Evolutionary conservation across 139 green algal genomes (phyloP).

Genomic region (Chlorella sorokiniana): DNA sequence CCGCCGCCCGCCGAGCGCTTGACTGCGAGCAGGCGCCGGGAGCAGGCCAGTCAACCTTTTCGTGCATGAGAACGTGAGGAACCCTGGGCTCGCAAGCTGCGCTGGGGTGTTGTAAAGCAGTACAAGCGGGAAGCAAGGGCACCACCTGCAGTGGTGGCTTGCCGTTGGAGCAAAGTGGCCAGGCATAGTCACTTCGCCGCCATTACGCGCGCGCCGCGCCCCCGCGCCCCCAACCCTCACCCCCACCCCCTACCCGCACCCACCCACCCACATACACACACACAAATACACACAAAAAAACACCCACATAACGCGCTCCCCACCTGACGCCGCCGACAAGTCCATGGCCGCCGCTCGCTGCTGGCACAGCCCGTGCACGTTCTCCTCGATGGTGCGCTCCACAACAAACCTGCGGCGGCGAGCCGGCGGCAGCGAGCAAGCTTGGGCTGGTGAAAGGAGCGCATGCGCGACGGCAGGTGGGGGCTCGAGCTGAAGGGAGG

Average conservation of each 20-base stretch:
- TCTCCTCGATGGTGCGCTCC: constrained; percentile 79
- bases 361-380: constrained; percentile 60
- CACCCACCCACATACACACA: background rate
- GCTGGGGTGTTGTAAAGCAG: no score
- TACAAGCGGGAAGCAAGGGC: no score
- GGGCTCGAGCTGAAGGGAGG: no score
- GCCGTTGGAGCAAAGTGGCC: no score
- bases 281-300: background rate
- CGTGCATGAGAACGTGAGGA: no score
- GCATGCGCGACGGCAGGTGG: no score
- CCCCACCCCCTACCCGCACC: no score
- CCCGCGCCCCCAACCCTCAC: no score
- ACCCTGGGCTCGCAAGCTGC: no score
- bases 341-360: constrained; percentile 58
- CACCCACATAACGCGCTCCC: background rate
- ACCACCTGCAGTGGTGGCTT: no score
- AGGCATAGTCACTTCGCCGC: no score
- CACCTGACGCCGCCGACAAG: constrained; percentile 42
- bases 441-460: background rate
- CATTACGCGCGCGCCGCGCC: no score
- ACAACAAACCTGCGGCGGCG: constrained; percentile 68
- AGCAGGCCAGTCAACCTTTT: background rate
- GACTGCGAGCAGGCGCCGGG: background rate
- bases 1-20: background rate
- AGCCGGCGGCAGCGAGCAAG: background rate